These are phyloP conservation scores for Phytophthora litchii DNA, from an alignment of 352 stramenopile genomes.

Conservation along the genomic window DNA sequence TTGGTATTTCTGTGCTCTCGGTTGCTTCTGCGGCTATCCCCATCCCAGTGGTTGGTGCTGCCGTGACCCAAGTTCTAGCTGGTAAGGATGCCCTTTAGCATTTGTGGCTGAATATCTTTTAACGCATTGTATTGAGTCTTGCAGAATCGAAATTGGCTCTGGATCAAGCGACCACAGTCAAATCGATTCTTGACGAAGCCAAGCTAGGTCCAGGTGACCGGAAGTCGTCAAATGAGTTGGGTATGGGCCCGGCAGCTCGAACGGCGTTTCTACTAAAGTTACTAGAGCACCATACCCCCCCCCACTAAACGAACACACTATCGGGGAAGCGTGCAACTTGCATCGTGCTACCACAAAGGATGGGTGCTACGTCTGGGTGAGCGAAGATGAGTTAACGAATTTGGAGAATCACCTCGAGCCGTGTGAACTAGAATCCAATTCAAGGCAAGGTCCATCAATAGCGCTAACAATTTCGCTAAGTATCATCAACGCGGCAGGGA, in stretches of 20 bases:
- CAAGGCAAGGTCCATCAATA: background rate
- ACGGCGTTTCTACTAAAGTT: background rate
- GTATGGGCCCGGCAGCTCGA: background rate
- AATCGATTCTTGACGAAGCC: background rate
- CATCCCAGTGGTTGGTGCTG: background rate
- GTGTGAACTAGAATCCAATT: too few relatives aligned
- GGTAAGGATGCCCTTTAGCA: background rate
- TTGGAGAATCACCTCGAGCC: too few relatives aligned
- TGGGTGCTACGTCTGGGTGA: constrained; percentile 1
- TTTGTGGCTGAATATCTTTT: background rate
- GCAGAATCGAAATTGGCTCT: background rate
- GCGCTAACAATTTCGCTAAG: background rate
- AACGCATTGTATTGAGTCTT: too few relatives aligned
- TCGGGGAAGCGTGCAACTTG: background rate
- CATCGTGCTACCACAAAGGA: background rate
- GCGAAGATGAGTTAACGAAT: background rate
- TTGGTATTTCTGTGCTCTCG: background rate
- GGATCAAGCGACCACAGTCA: background rate
- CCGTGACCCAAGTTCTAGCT: background rate
- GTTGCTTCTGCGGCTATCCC: background rate
- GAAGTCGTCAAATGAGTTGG: background rate
- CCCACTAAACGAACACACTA: background rate
- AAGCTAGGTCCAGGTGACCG: background rate
- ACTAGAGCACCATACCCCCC: background rate
- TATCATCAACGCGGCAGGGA: background rate